These are phyloP conservation scores for Melaleuca alternifolia DNA, from an alignment of 345 rosid species.

Conservation along the genomic window DNA sequence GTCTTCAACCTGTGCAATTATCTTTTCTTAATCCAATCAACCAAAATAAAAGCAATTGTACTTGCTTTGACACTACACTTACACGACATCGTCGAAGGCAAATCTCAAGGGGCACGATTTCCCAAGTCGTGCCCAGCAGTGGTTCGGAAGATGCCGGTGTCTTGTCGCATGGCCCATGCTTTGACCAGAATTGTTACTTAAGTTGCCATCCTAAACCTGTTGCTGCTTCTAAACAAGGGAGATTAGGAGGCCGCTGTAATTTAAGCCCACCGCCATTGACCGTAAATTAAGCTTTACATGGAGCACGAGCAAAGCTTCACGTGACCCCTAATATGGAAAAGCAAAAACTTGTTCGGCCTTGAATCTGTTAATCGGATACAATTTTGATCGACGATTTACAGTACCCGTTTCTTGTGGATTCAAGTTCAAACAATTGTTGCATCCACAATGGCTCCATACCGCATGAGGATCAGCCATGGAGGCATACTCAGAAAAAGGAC, in stretches of 20 bases:
- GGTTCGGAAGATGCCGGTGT: not conserved
- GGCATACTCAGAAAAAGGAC: too few species aligned
- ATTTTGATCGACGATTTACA: not conserved
- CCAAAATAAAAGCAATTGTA: not conserved
- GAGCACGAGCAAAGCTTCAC: not conserved
- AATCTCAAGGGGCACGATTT: not conserved
- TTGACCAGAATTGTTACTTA: not conserved
- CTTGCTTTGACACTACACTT: not conserved
- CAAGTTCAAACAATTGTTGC: too few species aligned
- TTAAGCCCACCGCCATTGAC: not conserved
- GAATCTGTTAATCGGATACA: not conserved
- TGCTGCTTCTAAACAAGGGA: not conserved
- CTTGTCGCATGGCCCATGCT: not conserved
- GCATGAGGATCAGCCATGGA: too few species aligned
- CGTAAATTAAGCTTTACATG: not conserved
- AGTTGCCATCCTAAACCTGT: not conserved
- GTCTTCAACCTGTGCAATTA: not conserved
- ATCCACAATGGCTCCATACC: too few species aligned
- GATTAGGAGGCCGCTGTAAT: not conserved
- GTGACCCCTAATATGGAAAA: not conserved
- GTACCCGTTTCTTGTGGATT: too few species aligned
- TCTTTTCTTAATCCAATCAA: not conserved
- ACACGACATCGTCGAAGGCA: not conserved
- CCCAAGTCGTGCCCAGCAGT: not conserved
- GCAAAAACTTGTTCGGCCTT: not conserved